Conservation (phyloP, 305 asterid species). For the Solanum hybrid region DNA sequence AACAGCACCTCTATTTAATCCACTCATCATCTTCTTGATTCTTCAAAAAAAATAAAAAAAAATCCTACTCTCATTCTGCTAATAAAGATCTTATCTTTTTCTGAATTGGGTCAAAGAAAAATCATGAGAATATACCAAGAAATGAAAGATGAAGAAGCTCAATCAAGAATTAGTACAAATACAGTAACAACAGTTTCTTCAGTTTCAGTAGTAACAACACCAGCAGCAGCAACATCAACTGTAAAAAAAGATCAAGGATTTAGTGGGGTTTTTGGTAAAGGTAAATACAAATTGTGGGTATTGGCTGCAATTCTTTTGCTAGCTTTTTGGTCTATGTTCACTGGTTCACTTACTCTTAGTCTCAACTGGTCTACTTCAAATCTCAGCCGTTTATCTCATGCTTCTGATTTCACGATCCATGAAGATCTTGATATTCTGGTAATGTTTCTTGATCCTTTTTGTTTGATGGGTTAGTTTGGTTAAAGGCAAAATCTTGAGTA, state of each 20-base stretch:
- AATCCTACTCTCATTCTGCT: not conserved
- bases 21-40: not conserved
- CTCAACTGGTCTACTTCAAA: slow-evolving; percentile 64
- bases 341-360: slow-evolving; percentile 81
- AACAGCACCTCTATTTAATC: not conserved
- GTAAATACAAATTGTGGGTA: slow-evolving; percentile 86
- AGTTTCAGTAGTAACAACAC: not conserved
- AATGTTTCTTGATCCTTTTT: not conserved
- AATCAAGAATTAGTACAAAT: slow-evolving; percentile 14
- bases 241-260: slow-evolving; percentile 41
- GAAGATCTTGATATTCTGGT: slow-evolving; percentile 86
- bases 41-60: not conserved
- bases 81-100: not conserved
- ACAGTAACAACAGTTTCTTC: slow-evolving; percentile 14
- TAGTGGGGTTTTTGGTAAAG: slow-evolving; percentile 50
- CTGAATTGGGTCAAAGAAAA: not conserved
- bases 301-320: slow-evolving; percentile 60
- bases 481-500: not conserved
- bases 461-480: not conserved
- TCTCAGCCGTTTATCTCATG: slow-evolving; percentile 38
- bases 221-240: not conserved
- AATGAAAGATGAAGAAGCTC: slow-evolving; percentile 79
- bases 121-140: slow-evolving; percentile 1
- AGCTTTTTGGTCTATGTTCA: slow-evolving; percentile 90
- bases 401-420: slow-evolving; percentile 42